Conservation (phyloP, 768 basidiomycete genomes). For the Trichaptum fuscoviolaceum region DNA sequence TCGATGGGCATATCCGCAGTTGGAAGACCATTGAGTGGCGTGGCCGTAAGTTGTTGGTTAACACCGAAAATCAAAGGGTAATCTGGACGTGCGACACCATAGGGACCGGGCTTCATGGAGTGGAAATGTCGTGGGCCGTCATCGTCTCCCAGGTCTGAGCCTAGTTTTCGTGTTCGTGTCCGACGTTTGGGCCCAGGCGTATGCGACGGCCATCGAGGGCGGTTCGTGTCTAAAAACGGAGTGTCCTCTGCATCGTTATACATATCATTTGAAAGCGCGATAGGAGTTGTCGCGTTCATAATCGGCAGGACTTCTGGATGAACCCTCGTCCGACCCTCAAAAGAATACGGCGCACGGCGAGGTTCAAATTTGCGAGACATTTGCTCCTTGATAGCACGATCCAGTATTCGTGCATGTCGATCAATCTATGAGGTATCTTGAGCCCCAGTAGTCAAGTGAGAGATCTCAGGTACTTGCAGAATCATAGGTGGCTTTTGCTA, state of each 20-base stretch:
- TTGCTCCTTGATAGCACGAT: slow-evolving; percentile 64
- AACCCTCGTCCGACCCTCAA: neutral
- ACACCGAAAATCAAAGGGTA: neutral
- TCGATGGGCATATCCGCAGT: slow-evolving; percentile 20
- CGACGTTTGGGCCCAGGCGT: slow-evolving; percentile 13
- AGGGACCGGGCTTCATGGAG: slow-evolving; percentile 30
- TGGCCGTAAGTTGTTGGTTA: neutral
- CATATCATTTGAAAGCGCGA: neutral
- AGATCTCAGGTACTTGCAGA: slow-evolving; percentile 40
- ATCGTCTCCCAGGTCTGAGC: neutral
- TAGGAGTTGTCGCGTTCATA: neutral
- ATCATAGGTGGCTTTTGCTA: slow-evolving; percentile 66
- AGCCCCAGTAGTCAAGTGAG: neutral
- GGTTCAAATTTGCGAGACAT: neutral
- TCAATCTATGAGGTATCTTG: slow-evolving; percentile 49
- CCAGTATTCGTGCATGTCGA: slow-evolving; percentile 71
- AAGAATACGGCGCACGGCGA: neutral
- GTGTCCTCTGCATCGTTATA: neutral
- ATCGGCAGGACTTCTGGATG: neutral
- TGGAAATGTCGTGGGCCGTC: slow-evolving; percentile 13
- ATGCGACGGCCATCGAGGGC: neutral
- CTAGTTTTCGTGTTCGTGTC: slow-evolving; percentile 14
- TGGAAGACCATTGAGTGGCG: neutral
- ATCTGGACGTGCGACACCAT: neutral
- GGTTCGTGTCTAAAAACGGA: neutral